phyloP scores from a whole-genome alignment of 1,284 basidiomycete species.

The Irpex lacteus region DNA sequence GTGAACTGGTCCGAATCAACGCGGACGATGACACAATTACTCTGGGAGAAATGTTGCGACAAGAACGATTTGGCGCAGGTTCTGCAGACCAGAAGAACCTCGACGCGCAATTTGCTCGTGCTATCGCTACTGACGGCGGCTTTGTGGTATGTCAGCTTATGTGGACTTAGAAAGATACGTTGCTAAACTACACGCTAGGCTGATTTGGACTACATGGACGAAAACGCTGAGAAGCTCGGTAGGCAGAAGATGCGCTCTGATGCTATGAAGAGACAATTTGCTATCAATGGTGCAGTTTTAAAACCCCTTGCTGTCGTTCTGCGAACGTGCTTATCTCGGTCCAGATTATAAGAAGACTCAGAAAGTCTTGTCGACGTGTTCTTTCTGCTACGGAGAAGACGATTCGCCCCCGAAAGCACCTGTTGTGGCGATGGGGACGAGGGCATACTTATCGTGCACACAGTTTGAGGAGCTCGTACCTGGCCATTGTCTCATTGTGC shows the following conservation, averaged over 20 bases:
- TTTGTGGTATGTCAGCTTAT: slow-evolving; percentile 60
- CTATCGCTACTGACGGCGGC: slow-evolving; percentile 84
- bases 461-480: slow-evolving; percentile 81
- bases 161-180: not conserved
- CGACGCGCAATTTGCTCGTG: slow-evolving; percentile 86
- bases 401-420: slow-evolving; percentile 82
- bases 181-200: slow-evolving; percentile 41
- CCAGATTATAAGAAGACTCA: slow-evolving; percentile 94
- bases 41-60: slow-evolving; percentile 88
- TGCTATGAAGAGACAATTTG: slow-evolving; percentile 95
- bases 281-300: slow-evolving; percentile 75
- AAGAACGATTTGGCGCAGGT: slow-evolving; percentile 90
- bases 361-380: slow-evolving; percentile 84
- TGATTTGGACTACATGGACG: slow-evolving; percentile 93
- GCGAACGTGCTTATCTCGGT: slow-evolving; percentile 5
- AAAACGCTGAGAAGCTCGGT: slow-evolving; percentile 91
- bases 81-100: slow-evolving; percentile 87
- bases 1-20: slow-evolving; percentile 82
- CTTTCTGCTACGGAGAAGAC: slow-evolving; percentile 87
- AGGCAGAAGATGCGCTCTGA: slow-evolving; percentile 94
- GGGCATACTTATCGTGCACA: slow-evolving; percentile 88
- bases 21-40: slow-evolving; percentile 87
- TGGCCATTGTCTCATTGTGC: slow-evolving; percentile 94
- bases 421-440: slow-evolving; percentile 87
- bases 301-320: not conserved